Base-by-base conservation (phyloP, 208 protist species). In the Herpetomonas samuelpessoai region DNA sequence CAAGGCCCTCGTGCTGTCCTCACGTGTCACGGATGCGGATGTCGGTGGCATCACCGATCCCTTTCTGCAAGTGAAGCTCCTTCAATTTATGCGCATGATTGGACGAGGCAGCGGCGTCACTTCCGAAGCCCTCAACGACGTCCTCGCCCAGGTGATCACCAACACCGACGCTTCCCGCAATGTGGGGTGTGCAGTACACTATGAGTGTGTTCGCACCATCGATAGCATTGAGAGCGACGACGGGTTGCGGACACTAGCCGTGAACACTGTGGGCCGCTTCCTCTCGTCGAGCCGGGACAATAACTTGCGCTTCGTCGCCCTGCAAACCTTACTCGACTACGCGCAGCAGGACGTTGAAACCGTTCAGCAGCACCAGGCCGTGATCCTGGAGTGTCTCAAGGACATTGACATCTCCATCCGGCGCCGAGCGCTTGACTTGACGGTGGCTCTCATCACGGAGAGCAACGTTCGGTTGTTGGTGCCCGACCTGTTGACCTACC, bases 201-300 rank as follows among this genome's bases (percentile, higher is more conserved):
- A 99, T 74, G 98, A 99, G 76, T 98, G 96, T 71, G 97, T 99
- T 35, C 84, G 86, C 50, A 99, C 98, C 0, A 99, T 99, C 67
- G 92, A 99, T 84, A 76, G 84, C 2, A 99, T 99, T 47, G 94
- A 99, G 60, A 85, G 85, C 41, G 92, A 97, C 63, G 77, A 81
- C 12, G 81, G 64, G 14, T 79, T 96, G 39, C 81, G 89, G 19
- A 69, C 95, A 18, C 88, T 99, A 29, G 98, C 96, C 9, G 88
- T 99, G 57, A 99, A 98, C 74, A 99, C 98, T 53, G 88, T 99
- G n/a, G 96, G 97, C 48, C 88, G 97, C 53, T 99, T 99, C 66
- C 81, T 99, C 9, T 64, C 86, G 18, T 79, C 76, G 3, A 97
- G 91, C 55, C 72, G 72, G n/a, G 98, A 99, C 71, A 99, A 99